These are phyloP conservation scores for Liquidambar formosana DNA, from an alignment of 164 flowering plant species.

Conservation along the genomic window DNA sequence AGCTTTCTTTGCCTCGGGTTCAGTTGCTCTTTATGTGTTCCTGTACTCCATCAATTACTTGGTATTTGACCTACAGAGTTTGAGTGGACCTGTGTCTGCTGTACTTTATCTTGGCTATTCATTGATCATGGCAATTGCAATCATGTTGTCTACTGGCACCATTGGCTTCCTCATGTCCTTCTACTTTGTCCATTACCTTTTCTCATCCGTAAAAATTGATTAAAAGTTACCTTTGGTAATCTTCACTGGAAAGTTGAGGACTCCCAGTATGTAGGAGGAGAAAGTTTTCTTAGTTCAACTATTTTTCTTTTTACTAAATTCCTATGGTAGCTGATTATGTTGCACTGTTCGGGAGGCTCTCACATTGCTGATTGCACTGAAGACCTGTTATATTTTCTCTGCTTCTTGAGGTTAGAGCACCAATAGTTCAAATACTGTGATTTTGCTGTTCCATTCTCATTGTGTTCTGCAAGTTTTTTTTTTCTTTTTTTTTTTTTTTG, in stretches of 20 bases:
- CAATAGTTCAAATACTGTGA: not conserved
- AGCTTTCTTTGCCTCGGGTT: constrained; percentile 44
- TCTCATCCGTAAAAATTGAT: constrained; percentile 41
- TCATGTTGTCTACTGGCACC: constrained; percentile 43
- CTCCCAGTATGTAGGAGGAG: constrained; percentile 2
- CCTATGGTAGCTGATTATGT: not conserved
- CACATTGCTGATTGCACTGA: not conserved
- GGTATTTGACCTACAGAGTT: constrained; percentile 33
- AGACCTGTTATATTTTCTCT: not conserved
- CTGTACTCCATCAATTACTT: constrained; percentile 40
- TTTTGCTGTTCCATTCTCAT: not conserved
- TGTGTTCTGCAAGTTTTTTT: not conserved
- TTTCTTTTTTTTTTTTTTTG: not conserved
- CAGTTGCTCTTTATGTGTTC: constrained; percentile 39
- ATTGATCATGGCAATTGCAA: constrained; percentile 34
- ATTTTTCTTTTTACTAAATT: not conserved
- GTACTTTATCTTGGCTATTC: constrained; percentile 40
- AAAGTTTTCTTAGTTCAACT: not conserved
- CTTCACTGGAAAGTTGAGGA: not conserved
- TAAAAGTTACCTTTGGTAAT: constrained; percentile 8
- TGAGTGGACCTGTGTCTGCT: constrained; percentile 44
- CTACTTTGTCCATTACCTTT: constrained; percentile 45
- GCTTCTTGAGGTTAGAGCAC: constrained; percentile 3
- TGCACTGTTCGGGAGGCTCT: not conserved
- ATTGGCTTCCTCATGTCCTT: constrained; percentile 38